phyloP scores from a whole-genome alignment of 495 filamentous ascomycete genomes.

The Articulospora tetracladia region DNA sequence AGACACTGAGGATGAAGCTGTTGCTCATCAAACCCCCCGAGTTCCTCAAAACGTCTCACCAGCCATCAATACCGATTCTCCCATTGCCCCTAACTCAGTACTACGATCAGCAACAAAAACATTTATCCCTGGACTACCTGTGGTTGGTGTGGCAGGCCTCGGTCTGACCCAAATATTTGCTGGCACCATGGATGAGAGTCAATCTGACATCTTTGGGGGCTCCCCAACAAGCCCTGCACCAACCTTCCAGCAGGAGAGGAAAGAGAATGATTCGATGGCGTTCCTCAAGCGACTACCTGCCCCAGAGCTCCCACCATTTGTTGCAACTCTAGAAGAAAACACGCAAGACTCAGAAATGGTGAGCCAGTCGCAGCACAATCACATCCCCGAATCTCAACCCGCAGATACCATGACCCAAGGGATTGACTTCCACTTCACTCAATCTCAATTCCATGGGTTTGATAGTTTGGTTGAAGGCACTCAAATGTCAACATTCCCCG shows the following conservation, averaged over 20 bases:
- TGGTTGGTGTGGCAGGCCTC: constrained; percentile 53
- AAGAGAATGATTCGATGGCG: constrained; percentile 41
- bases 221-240: not conserved
- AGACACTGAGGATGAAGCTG: constrained; percentile 68
- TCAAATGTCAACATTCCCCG: constrained; percentile 54
- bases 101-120: constrained; percentile 52
- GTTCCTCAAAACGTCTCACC: constrained; percentile 37
- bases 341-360: constrained; percentile 59
- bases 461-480: constrained; percentile 49
- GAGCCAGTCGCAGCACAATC: constrained; percentile 46
- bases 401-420: constrained; percentile 35
- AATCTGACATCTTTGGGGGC: constrained; percentile 12
- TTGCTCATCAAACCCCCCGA: constrained; percentile 42
- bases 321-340: constrained; percentile 40
- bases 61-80: constrained; percentile 30
- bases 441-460: constrained; percentile 49
- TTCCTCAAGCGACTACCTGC: constrained; percentile 50
- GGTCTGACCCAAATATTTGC: constrained; percentile 89
- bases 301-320: constrained; percentile 41
- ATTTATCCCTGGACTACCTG: constrained; percentile 56
- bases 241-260: not conserved
- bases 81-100: constrained; percentile 47
- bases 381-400: constrained; percentile 33
- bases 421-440: constrained; percentile 46
- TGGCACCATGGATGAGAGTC: constrained; percentile 73